These are phyloP conservation scores for Blastocystis sp. DNA, from an alignment of 352 stramenopile species.

Conservation along the genomic window DNA sequence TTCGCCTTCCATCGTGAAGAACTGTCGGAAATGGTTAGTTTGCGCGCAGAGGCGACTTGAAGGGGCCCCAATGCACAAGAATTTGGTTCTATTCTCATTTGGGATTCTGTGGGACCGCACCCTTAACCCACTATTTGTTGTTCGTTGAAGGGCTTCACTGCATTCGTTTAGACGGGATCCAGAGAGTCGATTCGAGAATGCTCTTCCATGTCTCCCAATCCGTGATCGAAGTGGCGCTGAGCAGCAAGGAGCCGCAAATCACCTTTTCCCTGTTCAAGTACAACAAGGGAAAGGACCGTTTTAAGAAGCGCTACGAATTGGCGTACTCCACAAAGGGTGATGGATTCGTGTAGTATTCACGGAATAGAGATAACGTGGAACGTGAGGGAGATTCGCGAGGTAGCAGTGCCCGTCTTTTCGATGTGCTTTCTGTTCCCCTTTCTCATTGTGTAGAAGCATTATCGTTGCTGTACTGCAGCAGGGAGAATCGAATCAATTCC, in stretches of 20 bases:
- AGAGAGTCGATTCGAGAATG: slow-evolving; percentile 1
- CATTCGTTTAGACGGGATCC: no score
- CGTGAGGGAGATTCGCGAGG: not conserved
- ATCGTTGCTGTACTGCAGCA: not conserved
- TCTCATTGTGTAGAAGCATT: not conserved
- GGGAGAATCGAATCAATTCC: not conserved
- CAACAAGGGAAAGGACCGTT: slow-evolving; percentile 55
- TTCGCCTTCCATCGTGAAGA: not conserved
- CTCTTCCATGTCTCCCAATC: not conserved
- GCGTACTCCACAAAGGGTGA: not conserved
- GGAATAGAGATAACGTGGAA: not conserved
- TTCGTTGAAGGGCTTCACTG: not conserved
- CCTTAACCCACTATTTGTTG: not conserved
- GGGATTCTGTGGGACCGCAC: not conserved
- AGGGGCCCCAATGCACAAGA: not conserved
- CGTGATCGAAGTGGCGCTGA: slow-evolving; percentile 4
- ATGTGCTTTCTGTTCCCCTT: not conserved
- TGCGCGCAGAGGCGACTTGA: not conserved
- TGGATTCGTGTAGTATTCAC: no score
- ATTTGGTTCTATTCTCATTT: not conserved
- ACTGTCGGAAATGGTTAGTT: not conserved
- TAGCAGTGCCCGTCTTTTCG: not conserved
- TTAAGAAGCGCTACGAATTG: slow-evolving; percentile 58
- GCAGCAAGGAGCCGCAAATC: not conserved
- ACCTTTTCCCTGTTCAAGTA: not conserved